Conservation (phyloP, 106 monocot genomes). For the Chionographis japonica region DNA sequence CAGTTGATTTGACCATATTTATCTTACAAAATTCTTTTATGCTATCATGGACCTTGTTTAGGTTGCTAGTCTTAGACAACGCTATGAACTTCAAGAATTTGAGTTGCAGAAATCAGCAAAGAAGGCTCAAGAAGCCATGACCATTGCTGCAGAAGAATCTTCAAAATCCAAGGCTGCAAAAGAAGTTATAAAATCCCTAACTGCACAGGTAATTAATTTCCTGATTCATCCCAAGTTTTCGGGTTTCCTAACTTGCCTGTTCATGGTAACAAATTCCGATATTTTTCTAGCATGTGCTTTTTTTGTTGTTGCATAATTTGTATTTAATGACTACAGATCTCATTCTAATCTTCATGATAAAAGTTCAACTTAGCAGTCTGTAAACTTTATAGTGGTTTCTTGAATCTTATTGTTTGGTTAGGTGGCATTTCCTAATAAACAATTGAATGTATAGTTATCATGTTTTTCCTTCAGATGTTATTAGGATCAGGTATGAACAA, state of each 20-base stretch:
- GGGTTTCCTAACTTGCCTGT: neutral
- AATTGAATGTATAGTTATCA: too few species aligned
- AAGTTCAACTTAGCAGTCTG: too few species aligned
- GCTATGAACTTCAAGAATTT: slow-evolving; percentile 44
- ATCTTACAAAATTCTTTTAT: too few species aligned
- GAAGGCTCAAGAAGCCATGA: slow-evolving; percentile 55
- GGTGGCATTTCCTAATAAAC: too few species aligned
- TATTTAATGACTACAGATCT: too few species aligned
- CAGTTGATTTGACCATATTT: too few species aligned
- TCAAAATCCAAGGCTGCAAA: slow-evolving; percentile 71
- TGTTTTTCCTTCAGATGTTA: too few species aligned
- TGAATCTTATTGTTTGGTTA: too few species aligned
- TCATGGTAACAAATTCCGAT: neutral
- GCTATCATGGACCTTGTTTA: neutral
- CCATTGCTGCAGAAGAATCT: slow-evolving; percentile 60
- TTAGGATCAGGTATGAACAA: too few species aligned
- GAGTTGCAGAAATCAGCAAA: slow-evolving; percentile 53
- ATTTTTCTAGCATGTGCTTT: neutral
- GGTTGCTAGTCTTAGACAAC: slow-evolving; percentile 48
- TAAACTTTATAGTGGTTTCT: too few species aligned
- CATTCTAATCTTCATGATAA: too few species aligned
- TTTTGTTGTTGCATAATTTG: neutral
- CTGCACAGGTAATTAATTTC: slow-evolving; percentile 33
- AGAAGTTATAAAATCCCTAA: slow-evolving; percentile 56
- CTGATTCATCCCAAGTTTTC: neutral